phyloP scores from a whole-genome alignment of 2,329 filamentous ascomycete genomes.

The Tolypocladium tropicale region DNA sequence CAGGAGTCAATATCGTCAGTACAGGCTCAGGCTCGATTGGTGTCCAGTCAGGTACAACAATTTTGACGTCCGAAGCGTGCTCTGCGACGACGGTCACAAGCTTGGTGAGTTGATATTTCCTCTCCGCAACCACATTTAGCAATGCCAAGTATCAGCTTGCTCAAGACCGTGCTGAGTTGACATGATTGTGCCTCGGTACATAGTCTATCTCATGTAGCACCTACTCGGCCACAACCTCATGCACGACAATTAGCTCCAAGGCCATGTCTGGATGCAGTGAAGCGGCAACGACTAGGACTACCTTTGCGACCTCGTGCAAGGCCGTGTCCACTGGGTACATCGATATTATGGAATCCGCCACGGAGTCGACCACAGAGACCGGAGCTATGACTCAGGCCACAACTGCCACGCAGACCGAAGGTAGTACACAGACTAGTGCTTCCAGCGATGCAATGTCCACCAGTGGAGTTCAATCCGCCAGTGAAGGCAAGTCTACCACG shows the following conservation, averaged over 20 bases:
- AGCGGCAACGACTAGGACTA: not conserved
- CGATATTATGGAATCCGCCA: slow-evolving; percentile 23
- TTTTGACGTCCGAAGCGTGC: not conserved
- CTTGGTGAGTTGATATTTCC: not conserved
- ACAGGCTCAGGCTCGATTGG: no score
- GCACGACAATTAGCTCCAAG: not conserved
- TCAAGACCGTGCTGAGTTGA: not conserved
- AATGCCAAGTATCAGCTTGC: no score
- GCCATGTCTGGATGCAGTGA: not conserved
- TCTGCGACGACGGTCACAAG: not conserved
- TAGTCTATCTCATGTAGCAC: not conserved
- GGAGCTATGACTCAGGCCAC: no score
- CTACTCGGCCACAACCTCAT: not conserved
- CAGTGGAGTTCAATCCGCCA: no score
- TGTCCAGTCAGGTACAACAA: not conserved
- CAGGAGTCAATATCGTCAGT: no score
- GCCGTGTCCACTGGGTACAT: slow-evolving; percentile 27
- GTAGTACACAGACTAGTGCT: no score
- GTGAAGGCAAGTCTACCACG: no score
- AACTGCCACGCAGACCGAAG: slow-evolving; percentile 40
- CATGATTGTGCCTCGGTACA: not conserved
- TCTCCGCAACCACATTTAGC: not conserved
- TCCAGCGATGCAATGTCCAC: no score
- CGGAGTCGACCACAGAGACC: not conserved
- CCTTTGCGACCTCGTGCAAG: slow-evolving; percentile 4